These are phyloP conservation scores for Jaminaea rosea DNA, from an alignment of 1,284 basidiomycete species.

Conservation along the genomic window DNA sequence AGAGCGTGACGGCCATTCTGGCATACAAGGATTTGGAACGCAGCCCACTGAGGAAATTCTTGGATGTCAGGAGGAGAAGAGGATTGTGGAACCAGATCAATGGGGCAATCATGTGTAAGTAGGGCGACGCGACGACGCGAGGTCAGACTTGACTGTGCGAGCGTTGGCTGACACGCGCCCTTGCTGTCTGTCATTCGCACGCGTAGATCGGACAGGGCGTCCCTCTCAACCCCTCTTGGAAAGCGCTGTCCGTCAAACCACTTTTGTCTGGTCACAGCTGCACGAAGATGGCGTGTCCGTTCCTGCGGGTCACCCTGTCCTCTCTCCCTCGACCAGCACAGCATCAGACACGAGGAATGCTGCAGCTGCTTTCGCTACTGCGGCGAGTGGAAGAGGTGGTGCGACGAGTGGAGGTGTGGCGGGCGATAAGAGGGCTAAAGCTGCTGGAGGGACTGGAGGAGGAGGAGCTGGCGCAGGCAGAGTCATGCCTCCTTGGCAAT, in stretches of 20 bases:
- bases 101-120: constrained; percentile 60
- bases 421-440: too few relatives aligned
- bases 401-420: too few relatives aligned
- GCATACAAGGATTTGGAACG: constrained; percentile 66
- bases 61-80: constrained; percentile 63
- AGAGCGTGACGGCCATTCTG: constrained; percentile 63
- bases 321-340: too few relatives aligned
- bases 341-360: too few relatives aligned
- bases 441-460: too few relatives aligned
- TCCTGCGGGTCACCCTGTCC: constrained; percentile 15
- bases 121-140: neutral
- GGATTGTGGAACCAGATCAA: constrained; percentile 76
- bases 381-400: too few relatives aligned
- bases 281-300: constrained; percentile 18
- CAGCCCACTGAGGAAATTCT: constrained; percentile 60
- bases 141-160: neutral
- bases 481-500: constrained; percentile 6
- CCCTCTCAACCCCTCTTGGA: constrained; percentile 38
- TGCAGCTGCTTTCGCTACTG: too few relatives aligned
- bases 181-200: neutral
- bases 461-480: too few relatives aligned
- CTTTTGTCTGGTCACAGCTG: constrained; percentile 22
- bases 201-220: constrained; percentile 19
- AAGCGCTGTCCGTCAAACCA: constrained; percentile 36
- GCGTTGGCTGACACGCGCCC: neutral